Percentiles rank a stretch among this genome's conserved stretches.
These are phyloP conservation scores for Geranomyces michiganensis DNA, from an alignment of 192 early-diverging fungal genomes.

Conservation along the genomic window DNA sequence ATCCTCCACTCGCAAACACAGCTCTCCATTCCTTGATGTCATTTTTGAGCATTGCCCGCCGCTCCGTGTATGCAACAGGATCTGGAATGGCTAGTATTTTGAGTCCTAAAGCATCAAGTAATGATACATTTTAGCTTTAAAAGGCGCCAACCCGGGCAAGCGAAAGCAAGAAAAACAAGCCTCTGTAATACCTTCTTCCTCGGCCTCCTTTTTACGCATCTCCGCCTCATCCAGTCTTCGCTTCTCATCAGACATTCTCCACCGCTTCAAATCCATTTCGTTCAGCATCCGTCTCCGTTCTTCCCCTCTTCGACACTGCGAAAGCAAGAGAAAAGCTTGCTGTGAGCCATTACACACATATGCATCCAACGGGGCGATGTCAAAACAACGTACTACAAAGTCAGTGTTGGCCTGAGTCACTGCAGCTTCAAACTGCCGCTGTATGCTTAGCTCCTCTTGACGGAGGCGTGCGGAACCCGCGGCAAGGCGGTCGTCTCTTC, in stretches of 20 bases:
- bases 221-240: conserved; percentile 12
- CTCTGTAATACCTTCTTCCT: neutral
- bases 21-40: conserved; percentile 25
- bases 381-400: conserved; percentile 26
- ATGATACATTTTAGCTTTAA: no score
- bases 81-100: neutral
- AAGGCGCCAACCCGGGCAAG: no score
- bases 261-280: conserved; percentile 28
- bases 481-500: conserved; percentile 16
- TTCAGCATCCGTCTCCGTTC: conserved; percentile 19
- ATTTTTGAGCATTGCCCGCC: conserved; percentile 19
- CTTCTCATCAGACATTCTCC: conserved; percentile 30
- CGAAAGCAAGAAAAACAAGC: no score
- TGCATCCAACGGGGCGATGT: neutral
- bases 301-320: conserved; percentile 29
- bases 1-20: conserved; percentile 24
- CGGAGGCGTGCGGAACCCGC: conserved; percentile 18
- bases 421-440: conserved; percentile 25
- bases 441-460: conserved; percentile 11
- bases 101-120: no score
- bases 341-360: no score
- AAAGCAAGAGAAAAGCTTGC: no score
- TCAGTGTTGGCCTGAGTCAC: conserved; percentile 25
- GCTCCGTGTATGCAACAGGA: conserved; percentile 6
- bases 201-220: no score